Evolutionary conservation across 345 rosid genomes (phyloP), one percentile per base, ranked within the genome.

Genomic region (Rhizophora mangle): DNA sequence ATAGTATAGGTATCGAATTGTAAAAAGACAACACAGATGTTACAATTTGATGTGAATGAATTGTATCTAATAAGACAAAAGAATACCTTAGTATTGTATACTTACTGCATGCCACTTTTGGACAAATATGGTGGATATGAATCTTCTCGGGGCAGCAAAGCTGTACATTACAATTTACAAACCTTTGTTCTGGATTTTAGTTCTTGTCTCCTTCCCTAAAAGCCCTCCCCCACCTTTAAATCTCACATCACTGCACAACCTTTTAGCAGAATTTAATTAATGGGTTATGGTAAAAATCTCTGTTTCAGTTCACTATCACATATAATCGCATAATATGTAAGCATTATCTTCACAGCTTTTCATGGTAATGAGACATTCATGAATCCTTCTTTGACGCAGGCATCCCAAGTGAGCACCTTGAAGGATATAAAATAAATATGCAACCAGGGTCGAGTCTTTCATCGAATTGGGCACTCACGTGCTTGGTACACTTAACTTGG

Each of bases 231-330:
- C 60, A 66, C 21, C 49, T 31, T 53, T 66, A 2, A 3, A 21
- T 21, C 29, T 5, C 31, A 24, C 60, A 4, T 56, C 31, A 4
- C 60, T 4, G 6, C 36, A 10, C 13, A 7, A 6, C 22, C 46
- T 8, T 26, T 37, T 7, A 8, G 20, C 18, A 57, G 13, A 21
- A 39, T 16, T 39, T 3, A 37, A 22, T 16, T 21, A 7, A 49
- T 56, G 30, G 29, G 60, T 58, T 15, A 43, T 60, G 49, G 59
- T 69, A 60, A 65, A 60, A 60, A 69, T 60, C 64, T 60, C 65
- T 52, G 37, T 62, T 22, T 59, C 27, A 19, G 60, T 26, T 31
- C 9, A 30, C 26, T 8, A 29, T 15, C 19, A 11, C 34, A 10
- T 10, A 39, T 39, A 10, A 39, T 39, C 46, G 46, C 19, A 55